Evolutionary conservation across 148 eudicot genomes (phyloP), one percentile per base, ranked within the genome.

Genomic region (Silene latifolia): DNA sequence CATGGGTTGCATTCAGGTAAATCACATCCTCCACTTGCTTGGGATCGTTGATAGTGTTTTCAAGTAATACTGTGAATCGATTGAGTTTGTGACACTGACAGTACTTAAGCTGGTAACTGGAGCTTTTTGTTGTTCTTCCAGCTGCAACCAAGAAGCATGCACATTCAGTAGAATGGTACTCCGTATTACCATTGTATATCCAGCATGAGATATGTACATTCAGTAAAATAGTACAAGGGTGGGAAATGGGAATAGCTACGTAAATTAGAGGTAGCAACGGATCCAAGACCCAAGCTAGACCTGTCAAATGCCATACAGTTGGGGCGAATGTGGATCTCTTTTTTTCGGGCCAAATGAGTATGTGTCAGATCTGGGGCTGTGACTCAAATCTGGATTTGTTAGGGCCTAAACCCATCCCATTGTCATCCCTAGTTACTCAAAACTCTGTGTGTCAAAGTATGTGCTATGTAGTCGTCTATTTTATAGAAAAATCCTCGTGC

Each of bases 51-150:
- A 51, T 35, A 69, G 59, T 74, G 12, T n/a, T 59, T 67, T 58
- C 39, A 56, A 35, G 27, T 15, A 57, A 4, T 27, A 66, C 72
- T n/a, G 20, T 2, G 63, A 66, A 19, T 4, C 12, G 35, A 8
- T 54, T 13, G 44, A 39, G 44, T 39, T 39, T 39, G 39, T 67
- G 35, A 32, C 29, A 27, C 29, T 27, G 75, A 14, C 20, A 21
- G 56, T 63, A 59, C 73, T 87, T 80, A 92, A 69, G 98, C 98
- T 74, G 98, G 98, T 74, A 92, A 67, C 67, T 88, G 91, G 70
- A 92, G 95, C 85, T 82, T 92, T 66, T 79, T 86, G 79, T 90
- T 90, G 74, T 90, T 92, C 87, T 92, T 92, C 98, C 96, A 92
- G 85, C 98, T 92, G 93, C 80, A 79, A 74, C 56, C 11, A 21